phyloP scores from a whole-genome alignment of 2,329 filamentous ascomycete genomes.

The Penicillium sumatraense region DNA sequence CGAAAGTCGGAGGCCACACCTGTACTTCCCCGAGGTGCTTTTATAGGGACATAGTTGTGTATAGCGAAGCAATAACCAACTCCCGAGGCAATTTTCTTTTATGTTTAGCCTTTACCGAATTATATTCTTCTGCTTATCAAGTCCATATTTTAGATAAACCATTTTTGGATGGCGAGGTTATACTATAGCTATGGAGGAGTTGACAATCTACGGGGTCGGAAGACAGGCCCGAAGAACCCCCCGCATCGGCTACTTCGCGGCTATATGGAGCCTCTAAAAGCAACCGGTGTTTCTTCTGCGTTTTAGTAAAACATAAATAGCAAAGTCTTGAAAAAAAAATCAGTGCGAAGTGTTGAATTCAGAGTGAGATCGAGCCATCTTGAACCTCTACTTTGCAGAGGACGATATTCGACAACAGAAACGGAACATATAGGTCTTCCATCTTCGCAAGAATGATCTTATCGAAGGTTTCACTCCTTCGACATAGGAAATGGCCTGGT shows the following conservation, averaged over 20 bases:
- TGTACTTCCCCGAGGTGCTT: neutral
- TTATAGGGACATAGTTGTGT: neutral
- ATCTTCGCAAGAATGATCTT: neutral
- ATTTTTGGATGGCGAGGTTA: neutral
- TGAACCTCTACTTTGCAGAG: too few species aligned
- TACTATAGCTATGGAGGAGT: neutral
- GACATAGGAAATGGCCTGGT: neutral
- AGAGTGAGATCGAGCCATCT: neutral
- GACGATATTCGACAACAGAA: neutral
- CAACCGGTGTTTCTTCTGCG: neutral
- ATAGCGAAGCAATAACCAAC: too few species aligned
- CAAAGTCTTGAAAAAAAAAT: neutral
- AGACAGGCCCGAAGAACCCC: neutral
- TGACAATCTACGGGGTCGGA: neutral
- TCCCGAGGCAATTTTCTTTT: too few species aligned
- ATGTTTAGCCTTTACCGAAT: too few species aligned
- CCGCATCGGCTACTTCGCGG: constrained; percentile 9
- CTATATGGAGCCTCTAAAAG: constrained; percentile 11
- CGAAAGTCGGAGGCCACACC: neutral
- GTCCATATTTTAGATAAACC: too few species aligned
- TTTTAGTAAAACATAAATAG: neutral
- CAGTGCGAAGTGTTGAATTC: neutral
- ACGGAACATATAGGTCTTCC: neutral
- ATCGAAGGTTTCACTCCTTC: neutral
- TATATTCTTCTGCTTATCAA: too few species aligned